Evolutionary conservation across 2,329 filamentous ascomycete species (phyloP).

Genomic region (Pezicula neosporulosa): DNA sequence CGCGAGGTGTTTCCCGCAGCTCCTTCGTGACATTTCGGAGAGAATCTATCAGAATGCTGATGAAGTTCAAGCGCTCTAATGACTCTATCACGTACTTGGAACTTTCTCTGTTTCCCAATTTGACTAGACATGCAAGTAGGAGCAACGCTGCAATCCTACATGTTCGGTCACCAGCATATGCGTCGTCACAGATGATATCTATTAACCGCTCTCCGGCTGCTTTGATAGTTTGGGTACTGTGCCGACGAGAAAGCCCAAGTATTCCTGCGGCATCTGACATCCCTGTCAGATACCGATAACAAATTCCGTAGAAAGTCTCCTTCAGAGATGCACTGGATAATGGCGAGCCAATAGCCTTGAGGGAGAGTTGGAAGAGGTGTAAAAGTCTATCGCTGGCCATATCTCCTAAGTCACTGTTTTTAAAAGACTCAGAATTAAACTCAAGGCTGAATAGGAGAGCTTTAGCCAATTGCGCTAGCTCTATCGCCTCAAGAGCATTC

Average conservation of each 20-base stretch:
- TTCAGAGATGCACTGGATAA: constrained; percentile 69
- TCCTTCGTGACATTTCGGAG: constrained; percentile 75
- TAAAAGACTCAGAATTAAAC: constrained; percentile 41
- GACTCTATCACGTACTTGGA: constrained; percentile 74
- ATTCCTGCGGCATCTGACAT: constrained; percentile 54
- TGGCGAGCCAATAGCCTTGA: constrained; percentile 74
- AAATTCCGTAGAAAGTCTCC: constrained; percentile 86
- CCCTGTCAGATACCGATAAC: constrained; percentile 77
- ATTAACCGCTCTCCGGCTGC: constrained; percentile 78
- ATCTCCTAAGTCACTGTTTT: constrained; percentile 54
- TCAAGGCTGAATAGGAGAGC: constrained; percentile 71
- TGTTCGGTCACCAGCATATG: constrained; percentile 75
- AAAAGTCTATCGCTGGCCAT: constrained; percentile 85
- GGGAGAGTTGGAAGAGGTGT: constrained; percentile 83
- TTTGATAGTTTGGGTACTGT: constrained; percentile 68
- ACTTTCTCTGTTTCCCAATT: constrained; percentile 67
- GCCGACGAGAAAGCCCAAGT: constrained; percentile 40
- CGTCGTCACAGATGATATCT: constrained; percentile 88
- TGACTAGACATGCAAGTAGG: constrained; percentile 75
- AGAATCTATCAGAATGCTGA: constrained; percentile 85
- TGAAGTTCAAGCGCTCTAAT: constrained; percentile 83
- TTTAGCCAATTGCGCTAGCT: constrained; percentile 74
- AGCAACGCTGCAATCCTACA: constrained; percentile 85
- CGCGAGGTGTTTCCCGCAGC: constrained; percentile 53
- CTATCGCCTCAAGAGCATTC: constrained; percentile 65